phyloP scores from a whole-genome alignment of 208 protist genomes.

The Trypanosoma platydactyli region DNA sequence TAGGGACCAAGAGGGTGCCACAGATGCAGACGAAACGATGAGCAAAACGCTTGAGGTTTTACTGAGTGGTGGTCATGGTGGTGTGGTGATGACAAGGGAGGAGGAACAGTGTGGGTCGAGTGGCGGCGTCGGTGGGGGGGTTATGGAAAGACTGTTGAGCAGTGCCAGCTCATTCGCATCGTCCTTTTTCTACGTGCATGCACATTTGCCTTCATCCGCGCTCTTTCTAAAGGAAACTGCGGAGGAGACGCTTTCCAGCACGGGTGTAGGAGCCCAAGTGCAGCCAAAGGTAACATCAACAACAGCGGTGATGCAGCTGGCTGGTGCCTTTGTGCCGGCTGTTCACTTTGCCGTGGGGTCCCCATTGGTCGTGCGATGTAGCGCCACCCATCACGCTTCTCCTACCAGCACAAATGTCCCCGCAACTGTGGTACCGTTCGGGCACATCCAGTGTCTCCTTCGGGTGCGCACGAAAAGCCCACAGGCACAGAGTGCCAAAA shows the following conservation, averaged over 20 bases:
- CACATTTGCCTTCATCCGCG: conserved; percentile 20
- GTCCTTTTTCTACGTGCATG: conserved; percentile 28
- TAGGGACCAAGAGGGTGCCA: neutral
- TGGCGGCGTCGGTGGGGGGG: no score
- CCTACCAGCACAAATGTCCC: neutral
- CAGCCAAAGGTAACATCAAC: neutral
- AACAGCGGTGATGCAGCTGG: conserved; percentile 26
- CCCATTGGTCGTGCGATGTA: conserved; percentile 23
- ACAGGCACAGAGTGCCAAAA: neutral
- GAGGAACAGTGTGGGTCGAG: no score
- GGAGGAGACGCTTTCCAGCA: neutral
- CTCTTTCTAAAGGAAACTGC: neutral
- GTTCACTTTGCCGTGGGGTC: conserved; percentile 69
- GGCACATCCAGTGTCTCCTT: conserved; percentile 31
- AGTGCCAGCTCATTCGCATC: conserved; percentile 1
- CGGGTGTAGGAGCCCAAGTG: neutral
- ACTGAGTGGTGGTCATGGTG: conserved; percentile 25
- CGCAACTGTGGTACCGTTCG: conserved; percentile 17
- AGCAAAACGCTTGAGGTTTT: neutral
- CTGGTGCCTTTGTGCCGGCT: conserved; percentile 60
- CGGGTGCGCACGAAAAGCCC: conserved; percentile 14
- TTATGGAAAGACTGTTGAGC: conserved; percentile 6
- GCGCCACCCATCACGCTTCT: neutral
- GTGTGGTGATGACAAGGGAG: neutral
- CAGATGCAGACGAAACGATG: neutral